Evolutionary conservation across 805 yeast species (phyloP).

Genomic region (Jamesozyma jinghongensis): DNA sequence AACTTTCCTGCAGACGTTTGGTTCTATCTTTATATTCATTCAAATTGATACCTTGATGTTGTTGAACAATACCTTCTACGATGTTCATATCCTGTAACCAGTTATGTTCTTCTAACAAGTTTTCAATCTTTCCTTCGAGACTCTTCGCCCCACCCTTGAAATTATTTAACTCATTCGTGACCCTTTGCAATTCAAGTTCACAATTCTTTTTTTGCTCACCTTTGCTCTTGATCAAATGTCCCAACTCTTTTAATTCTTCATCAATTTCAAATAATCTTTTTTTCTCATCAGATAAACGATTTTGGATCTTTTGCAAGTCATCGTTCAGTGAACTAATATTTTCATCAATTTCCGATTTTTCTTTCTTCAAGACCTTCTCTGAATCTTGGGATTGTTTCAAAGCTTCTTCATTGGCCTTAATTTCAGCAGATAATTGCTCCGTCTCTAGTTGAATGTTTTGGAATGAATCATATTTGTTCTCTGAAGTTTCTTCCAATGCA

Average conservation of each 20-base stretch:
- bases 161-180: conserved; percentile 48
- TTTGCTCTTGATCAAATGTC: conserved; percentile 37
- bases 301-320: conserved; percentile 23
- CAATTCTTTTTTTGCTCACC: conserved; percentile 34
- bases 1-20: conserved; percentile 45
- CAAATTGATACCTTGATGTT: conserved; percentile 54
- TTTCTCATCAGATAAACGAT: conserved; percentile 34
- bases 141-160: conserved; percentile 32
- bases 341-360: conserved; percentile 21
- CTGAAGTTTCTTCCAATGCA: conserved; percentile 34
- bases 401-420: conserved; percentile 37
- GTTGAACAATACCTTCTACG: conserved; percentile 46
- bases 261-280: conserved; percentile 56
- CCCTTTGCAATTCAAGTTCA: conserved; percentile 44
- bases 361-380: conserved; percentile 31
- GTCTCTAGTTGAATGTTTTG: conserved; percentile 60
- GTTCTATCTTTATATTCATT: conserved; percentile 53
- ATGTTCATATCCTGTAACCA: conserved; percentile 68
- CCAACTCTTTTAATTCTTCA: conserved; percentile 64
- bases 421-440: conserved; percentile 58
- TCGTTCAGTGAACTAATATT: conserved; percentile 18
- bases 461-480: conserved; percentile 41
- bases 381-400: conserved; percentile 30
- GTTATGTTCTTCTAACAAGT: conserved; percentile 44
- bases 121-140: conserved; percentile 35